These are phyloP conservation scores for Amauroascus verrucosus DNA, from an alignment of 2,329 filamentous ascomycete genomes.

Conservation along the genomic window DNA sequence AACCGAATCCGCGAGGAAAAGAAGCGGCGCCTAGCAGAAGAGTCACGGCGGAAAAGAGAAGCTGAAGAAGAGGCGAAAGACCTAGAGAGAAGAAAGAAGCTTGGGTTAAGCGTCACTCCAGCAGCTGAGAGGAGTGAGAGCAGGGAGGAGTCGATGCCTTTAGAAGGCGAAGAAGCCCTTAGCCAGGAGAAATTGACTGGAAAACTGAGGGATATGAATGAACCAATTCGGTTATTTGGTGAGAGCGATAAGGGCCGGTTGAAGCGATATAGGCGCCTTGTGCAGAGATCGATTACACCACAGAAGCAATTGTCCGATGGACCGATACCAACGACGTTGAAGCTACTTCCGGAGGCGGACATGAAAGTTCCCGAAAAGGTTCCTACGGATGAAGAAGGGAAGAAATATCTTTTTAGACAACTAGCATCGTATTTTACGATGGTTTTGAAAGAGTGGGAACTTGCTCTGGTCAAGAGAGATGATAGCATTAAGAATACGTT, in stretches of 20 bases:
- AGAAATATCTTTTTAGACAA: conserved; percentile 70
- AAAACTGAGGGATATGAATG: conserved; percentile 59
- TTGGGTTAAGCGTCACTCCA: conserved; percentile 59
- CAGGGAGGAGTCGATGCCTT: conserved; percentile 23
- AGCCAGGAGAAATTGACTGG: conserved; percentile 57
- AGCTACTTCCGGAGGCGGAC: conserved; percentile 69
- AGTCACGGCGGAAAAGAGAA: conserved; percentile 58
- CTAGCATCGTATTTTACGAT: conserved; percentile 93
- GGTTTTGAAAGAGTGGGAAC: conserved; percentile 80
- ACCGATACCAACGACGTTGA: conserved; percentile 77
- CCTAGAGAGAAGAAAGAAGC: conserved; percentile 57
- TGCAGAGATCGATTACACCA: conserved; percentile 32
- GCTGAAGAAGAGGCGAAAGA: conserved; percentile 67
- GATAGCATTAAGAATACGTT: conserved; percentile 56
- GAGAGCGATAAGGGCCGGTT: conserved; percentile 63
- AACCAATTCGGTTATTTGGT: conserved; percentile 69
- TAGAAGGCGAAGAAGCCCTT: conserved; percentile 48
- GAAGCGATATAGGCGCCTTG: conserved; percentile 58
- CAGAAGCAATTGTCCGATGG: conserved; percentile 49
- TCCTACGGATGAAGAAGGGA: conserved; percentile 54
- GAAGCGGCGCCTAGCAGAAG: conserved; percentile 66
- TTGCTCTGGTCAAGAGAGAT: conserved; percentile 55
- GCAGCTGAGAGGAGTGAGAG: conserved; percentile 38
- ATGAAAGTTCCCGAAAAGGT: conserved; percentile 68
- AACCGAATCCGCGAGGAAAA: conserved; percentile 68